Evolutionary conservation across 192 early-diverging fungal species (phyloP).

Genomic region (Coemansia biformis): DNA sequence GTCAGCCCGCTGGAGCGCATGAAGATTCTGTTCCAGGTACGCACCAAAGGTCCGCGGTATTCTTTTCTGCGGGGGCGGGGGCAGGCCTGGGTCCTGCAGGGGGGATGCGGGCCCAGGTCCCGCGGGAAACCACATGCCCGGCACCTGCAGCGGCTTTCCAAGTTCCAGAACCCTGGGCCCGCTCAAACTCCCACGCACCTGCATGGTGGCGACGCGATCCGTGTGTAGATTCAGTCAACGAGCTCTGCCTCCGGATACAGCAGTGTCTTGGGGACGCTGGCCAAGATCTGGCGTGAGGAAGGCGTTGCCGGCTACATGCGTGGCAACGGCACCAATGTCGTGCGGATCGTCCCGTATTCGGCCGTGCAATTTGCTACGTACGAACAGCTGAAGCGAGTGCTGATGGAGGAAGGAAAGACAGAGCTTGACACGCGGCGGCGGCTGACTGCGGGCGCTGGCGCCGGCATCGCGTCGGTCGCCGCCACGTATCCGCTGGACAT

Average conservation of each 20-base stretch:
- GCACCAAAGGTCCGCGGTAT: no score
- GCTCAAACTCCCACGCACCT: no score
- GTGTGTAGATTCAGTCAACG: slow-evolving; percentile 50
- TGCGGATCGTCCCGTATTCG: slow-evolving; percentile 76
- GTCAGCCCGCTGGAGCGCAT: slow-evolving; percentile 78
- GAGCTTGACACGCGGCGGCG: slow-evolving; percentile 69
- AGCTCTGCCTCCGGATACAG: slow-evolving; percentile 58
- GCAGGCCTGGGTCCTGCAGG: no score
- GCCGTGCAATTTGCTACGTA: slow-evolving; percentile 79
- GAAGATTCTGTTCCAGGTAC: slow-evolving; percentile 81
- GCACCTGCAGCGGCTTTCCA: no score
- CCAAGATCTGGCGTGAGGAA: slow-evolving; percentile 74
- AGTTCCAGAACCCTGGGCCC: no score
- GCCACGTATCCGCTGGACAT: slow-evolving; percentile 78
- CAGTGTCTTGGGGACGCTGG: slow-evolving; percentile 66
- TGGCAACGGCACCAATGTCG: slow-evolving; percentile 80
- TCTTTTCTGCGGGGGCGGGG: no score
- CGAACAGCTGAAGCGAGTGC: slow-evolving; percentile 67
- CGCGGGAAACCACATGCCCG: no score
- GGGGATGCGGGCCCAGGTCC: no score
- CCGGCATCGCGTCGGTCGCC: slow-evolving; percentile 69
- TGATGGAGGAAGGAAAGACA: slow-evolving; percentile 62
- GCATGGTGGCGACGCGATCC: no score
- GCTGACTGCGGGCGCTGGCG: slow-evolving; percentile 66
- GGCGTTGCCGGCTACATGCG: slow-evolving; percentile 67